Base-by-base conservation (phyloP, 371 early-diverging fungal species). In the Cokeromyces recurvatus region DNA sequence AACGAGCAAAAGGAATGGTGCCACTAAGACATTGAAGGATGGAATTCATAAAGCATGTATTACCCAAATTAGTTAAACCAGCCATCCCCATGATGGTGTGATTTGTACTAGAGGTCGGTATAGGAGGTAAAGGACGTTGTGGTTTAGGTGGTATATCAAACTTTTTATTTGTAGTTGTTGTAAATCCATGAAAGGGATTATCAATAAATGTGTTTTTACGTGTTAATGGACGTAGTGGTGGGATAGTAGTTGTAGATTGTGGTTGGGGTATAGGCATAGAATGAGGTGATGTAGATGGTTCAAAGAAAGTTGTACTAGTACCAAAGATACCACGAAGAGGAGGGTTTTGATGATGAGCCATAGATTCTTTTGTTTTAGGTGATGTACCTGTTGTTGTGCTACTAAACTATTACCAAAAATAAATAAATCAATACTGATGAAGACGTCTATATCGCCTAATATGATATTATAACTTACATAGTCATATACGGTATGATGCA, bases 1-100 rank as follows among this genome's bases (percentile, higher is more conserved):
- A 95, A 19, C 89, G 74, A 2, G 92, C 78, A 21, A 97, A 70
- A 11, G 93, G 94, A 25, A 81, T 68, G 1, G 94, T 93, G 3
- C 86, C 89, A 38, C 84, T 85, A 35, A 99, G 55, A 53, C 95
- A 95, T 62, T 99, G 99, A 27, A 99, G 67, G 19, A 87, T 80
- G 5, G 92, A 88, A 63, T 97, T 98, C 94, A 98, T 92, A 63
- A 84, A 99, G 62, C 99, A 99, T 0, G 98, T 97, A 63, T 99
- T 99, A 16, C 99, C 99, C 19, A 97, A 56, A 57, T 96, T 96
- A 43, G 79, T 82, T 46, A 96, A 60, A 5, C 97, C 97, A 0
- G 82, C 74, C n/a, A 81, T 78, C 15, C 88, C 87, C 35, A 82
- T 77, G 17, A 35, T 21, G 0, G 27, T n/a, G 25, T 12, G 10